Evolutionary conservation across 305 asterid species (phyloP), one percentile per base, ranked within the genome.

Genomic region (Solanum aculeatissimum): DNA sequence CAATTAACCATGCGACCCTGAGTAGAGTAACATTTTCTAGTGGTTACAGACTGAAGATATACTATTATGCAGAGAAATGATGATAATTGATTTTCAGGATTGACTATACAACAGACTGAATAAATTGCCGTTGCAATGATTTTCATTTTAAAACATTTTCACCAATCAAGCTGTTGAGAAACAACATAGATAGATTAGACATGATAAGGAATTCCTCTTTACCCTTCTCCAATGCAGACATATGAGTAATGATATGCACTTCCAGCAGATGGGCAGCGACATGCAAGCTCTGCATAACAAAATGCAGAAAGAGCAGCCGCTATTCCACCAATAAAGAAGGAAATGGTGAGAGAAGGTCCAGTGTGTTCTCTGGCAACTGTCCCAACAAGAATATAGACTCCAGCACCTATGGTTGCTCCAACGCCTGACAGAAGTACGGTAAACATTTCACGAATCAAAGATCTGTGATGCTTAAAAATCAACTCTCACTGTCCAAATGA

Each of bases 201-300:
- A 66, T 32, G 74, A 66, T 32, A 66, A 66, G 74, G 14, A 32
- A 66, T 66, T 66, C 74, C 23, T 66, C 21, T 65, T 83, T 91
- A 95, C 98, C 97, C 93, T 91, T 95, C 98, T 89, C 98, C 98
- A 32, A 92, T 87, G 10, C 98, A 93, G 58, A 95, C 93, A 90
- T 95, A 95, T 45, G 98, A 92, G 91, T 95, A 95, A 85, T 93
- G 98, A 89, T 95, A 95, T 80, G 97, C 98, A 90, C 98, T 95
- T 80, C 98, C 98, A 85, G 98, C 97, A 43, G 98, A 95, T 81
- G 98, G 98, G 81, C 97, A 95, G 25, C 98, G 97, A 83, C 98
- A 91, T 1, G 97, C 95, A 10, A 95, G 90, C 90, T 95, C 98
- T 14, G 97, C 97, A 74, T 95, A 95, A 87, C 98, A 95, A 89